Evolutionary conservation across 768 basidiomycete species (phyloP), one percentile per base, ranked within the genome.

Genomic region (Mycena capillaripes): DNA sequence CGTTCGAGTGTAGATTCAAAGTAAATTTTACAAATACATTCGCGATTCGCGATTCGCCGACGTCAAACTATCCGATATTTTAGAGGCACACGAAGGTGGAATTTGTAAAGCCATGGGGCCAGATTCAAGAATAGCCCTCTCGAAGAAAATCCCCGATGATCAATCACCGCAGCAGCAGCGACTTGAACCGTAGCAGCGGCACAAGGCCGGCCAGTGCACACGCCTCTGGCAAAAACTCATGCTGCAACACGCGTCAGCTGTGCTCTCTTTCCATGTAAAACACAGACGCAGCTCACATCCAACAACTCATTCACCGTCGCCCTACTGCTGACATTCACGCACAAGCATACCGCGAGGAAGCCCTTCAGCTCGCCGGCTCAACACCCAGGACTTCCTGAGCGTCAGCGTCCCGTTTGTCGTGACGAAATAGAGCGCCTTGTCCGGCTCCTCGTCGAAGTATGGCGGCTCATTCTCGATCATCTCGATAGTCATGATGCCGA

Each of bases 391-490:
- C 78, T 94, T 95, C 89, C 98, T 99, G 80, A 99, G 81, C 70
- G 98, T 99, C 66, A 97, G 98, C 21, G 98, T 99, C 16, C 98
- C 98, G 79, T 99, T 98, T 48, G 97, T 99, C 40, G 97, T 98
- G 77, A 98, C 98, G 71, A 98, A 84, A 82, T 98, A 98, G 55
- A 98, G 84, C 23, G 97, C 97, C 84, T 97, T 95, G 70, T 97
- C 85, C 0, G 97, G 97, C 77, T 98, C 97, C 79, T 98, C 97
- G 75, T 97, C 96, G 48, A 98, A 86, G 81, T 98, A 97, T 7
- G 97, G 97, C 2, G 97, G 97, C 82, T 98, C 97, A 78, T 96
- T 97, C 82, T 98, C 97, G 74, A 98, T 97, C 97, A 98, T 98
- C 87, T 98, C 96, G 71, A 98, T 98, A 5, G 97, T 96, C 96